A percentile compares a stretch with the other conserved stretches of the same genome.
phyloP scores from a whole-genome alignment of 2,329 filamentous ascomycete species.

The Curvularia sp. region DNA sequence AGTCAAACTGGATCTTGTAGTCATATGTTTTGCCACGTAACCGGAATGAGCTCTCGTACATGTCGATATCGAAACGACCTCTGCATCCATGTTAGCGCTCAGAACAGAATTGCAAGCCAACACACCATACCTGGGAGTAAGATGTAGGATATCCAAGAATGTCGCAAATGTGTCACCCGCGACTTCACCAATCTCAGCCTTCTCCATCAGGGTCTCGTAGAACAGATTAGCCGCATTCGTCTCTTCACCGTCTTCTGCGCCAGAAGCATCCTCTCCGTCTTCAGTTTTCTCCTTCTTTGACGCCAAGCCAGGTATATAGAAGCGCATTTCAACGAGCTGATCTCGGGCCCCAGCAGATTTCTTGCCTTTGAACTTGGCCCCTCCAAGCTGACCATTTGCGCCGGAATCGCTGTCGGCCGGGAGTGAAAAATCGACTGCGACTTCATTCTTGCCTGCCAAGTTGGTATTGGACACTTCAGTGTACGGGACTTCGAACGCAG shows the following conservation, averaged over 20 bases:
- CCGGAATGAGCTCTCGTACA: slow-evolving; percentile 98
- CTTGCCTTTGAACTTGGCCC: slow-evolving; percentile 77
- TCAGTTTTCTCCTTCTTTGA: slow-evolving; percentile 74
- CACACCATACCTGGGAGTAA: slow-evolving; percentile 78
- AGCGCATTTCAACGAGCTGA: slow-evolving; percentile 97
- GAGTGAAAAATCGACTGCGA: slow-evolving; percentile 90
- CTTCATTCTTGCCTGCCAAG: slow-evolving; percentile 94
- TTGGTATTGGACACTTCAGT: slow-evolving; percentile 98
- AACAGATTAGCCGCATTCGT: slow-evolving; percentile 97
- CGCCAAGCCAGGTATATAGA: slow-evolving; percentile 91
- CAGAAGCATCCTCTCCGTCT: slow-evolving; percentile 67
- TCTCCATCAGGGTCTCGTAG: slow-evolving; percentile 97
- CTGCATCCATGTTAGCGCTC: slow-evolving; percentile 58
- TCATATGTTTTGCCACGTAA: slow-evolving; percentile 99
- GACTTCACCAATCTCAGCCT: slow-evolving; percentile 98
- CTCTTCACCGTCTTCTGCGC: slow-evolving; percentile 72
- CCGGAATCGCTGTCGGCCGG: slow-evolving; percentile 75
- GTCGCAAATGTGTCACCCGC: slow-evolving; percentile 98
- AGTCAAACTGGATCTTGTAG: slow-evolving; percentile 99
- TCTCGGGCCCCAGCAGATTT: slow-evolving; percentile 90
- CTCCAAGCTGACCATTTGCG: slow-evolving; percentile 75
- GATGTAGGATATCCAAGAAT: slow-evolving; percentile 94
- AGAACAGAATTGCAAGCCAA: slow-evolving; percentile 20
- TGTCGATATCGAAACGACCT: slow-evolving; percentile 99
- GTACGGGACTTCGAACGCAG: slow-evolving; percentile 96